Evolutionary conservation across 345 rosid species (phyloP), one percentile per base, ranked within the genome.

Genomic region (Brassica napus): DNA sequence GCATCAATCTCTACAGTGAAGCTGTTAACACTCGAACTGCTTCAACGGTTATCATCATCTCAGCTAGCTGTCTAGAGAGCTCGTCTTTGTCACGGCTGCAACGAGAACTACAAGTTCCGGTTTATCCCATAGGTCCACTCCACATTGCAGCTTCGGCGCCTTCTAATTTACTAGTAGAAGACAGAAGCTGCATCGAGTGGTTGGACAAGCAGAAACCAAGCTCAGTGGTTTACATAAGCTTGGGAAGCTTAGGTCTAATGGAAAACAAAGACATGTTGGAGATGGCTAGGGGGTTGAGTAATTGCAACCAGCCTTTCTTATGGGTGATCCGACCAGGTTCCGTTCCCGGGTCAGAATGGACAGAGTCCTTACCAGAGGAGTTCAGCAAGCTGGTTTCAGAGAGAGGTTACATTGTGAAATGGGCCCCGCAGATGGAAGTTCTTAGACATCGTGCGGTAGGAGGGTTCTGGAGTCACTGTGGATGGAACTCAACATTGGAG

Each of bases 211-310:
- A 77, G 8, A 35, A 82, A 52, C 78, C 72, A 10, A 66, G 74
- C 1, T 86, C 94, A 0, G 91, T 90, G 12, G 82, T 78, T 0
- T 92, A 90, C 77, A 80, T 94, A 49, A 83, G 93, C 78, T 84
- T 94, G 39, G 97, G 97, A 30, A 89, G 88, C 70, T 49, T 86
- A 21, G 81, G 75, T 73, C 63, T 84, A 24, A 74, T 74, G 58
- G 47, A 68, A 68, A 69, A 71, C 42, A 69, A 73, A 49, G 84
- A 82, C 12, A 2, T 58, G 77, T 49, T 62, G 74, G 81, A 81
- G 49, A 81, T 84, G 83, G 84, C 84, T 14, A 39, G 83, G 81
- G 88, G 84, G 1, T 31, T 87, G n/a, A 80, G 82, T 5, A 68
- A 82, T 23, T 77, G 87, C 66, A 73, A 85, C 39, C 87, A 85